phyloP scores from a whole-genome alignment of 805 yeast species.

The Metschnikowia picachoensis region DNA sequence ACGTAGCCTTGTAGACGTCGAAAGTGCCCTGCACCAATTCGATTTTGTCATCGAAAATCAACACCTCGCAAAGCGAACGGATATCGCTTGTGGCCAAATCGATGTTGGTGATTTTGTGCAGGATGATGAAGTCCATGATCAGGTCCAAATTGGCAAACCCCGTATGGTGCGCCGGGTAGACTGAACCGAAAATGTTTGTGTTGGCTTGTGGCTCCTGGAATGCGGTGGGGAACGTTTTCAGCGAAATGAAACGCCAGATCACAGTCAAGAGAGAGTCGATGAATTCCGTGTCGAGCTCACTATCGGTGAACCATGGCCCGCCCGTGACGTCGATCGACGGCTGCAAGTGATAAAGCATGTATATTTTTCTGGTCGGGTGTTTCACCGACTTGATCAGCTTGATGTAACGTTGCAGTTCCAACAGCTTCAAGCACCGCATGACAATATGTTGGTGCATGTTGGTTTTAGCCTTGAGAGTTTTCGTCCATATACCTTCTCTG shows the following conservation, averaged over 20 bases:
- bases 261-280: conserved; percentile 79
- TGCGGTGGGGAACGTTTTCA: conserved; percentile 71
- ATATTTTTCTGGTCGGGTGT: conserved; percentile 90
- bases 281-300: conserved; percentile 90
- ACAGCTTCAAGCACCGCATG: conserved; percentile 68
- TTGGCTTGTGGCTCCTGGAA: conserved; percentile 42
- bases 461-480: conserved; percentile 82
- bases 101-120: conserved; percentile 73
- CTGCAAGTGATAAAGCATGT: conserved; percentile 89
- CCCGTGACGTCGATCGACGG: conserved; percentile 97
- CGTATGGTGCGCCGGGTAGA: conserved; percentile 55
- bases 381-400: conserved; percentile 89
- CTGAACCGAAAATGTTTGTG: conserved; percentile 41
- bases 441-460: conserved; percentile 92
- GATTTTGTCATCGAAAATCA: conserved; percentile 80
- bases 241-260: conserved; percentile 82
- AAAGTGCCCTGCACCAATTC: conserved; percentile 55
- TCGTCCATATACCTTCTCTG: conserved; percentile 95
- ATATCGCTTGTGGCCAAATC: conserved; percentile 74
- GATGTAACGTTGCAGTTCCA: conserved; percentile 79
- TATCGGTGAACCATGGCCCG: conserved; percentile 98
- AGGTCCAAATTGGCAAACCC: conserved; percentile 69
- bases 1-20: conserved; percentile 72
- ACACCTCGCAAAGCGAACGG: conserved; percentile 79
- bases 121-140: conserved; percentile 68